These are phyloP conservation scores for Colletotrichum neosansevieriae DNA, from an alignment of 2,329 filamentous ascomycete species.

Conservation along the genomic window DNA sequence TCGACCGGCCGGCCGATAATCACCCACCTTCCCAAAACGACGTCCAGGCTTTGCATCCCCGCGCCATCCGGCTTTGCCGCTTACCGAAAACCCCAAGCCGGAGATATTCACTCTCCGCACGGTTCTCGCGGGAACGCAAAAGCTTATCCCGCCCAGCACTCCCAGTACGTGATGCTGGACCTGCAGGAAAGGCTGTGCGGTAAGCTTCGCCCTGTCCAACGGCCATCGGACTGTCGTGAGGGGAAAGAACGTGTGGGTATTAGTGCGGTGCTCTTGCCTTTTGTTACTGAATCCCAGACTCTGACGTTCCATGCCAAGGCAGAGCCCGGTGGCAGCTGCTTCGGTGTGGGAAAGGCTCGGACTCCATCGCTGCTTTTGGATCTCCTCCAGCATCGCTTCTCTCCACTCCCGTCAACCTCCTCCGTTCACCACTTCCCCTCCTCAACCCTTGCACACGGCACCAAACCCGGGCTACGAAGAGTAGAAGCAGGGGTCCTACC, in stretches of 20 bases:
- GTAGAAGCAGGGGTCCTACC: too few species aligned
- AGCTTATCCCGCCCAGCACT: background rate
- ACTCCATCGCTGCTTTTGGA: constrained; percentile 8
- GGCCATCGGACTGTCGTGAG: constrained; percentile 24
- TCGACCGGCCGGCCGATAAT: background rate
- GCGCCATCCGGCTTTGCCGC: too few species aligned
- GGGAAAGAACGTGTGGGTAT: too few species aligned
- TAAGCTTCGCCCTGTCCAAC: background rate
- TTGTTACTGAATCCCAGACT: background rate
- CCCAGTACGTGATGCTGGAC: background rate
- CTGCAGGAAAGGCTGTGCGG: constrained; percentile 15
- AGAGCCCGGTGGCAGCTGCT: too few species aligned
- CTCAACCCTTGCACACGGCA: background rate
- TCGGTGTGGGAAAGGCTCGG: too few species aligned
- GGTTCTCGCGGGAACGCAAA: constrained; percentile 3
- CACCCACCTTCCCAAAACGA: background rate
- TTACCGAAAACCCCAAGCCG: background rate
- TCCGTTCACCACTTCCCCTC: background rate
- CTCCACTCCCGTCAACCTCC: background rate
- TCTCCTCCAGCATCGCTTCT: too few species aligned
- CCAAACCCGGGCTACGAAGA: too few species aligned
- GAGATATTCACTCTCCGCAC: constrained; percentile 21
- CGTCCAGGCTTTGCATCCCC: background rate
- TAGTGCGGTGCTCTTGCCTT: too few species aligned
- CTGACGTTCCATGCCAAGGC: background rate